Evolutionary conservation across 2,329 filamentous ascomycete genomes (phyloP).

Genomic region (Botryosphaeria agaves): DNA sequence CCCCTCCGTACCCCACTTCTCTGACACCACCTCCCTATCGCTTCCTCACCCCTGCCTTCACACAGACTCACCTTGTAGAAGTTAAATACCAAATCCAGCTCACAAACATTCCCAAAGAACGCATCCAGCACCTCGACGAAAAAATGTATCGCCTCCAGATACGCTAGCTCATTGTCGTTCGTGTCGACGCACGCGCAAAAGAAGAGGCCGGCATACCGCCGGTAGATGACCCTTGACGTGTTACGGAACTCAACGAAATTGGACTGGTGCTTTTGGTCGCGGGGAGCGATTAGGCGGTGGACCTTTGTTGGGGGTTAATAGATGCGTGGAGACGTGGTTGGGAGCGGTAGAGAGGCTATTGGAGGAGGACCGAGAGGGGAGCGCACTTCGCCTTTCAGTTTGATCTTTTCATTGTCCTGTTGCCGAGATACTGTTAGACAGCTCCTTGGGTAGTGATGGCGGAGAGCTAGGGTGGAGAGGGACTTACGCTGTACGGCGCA

Average conservation of each 20-base stretch:
- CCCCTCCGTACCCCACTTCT: background rate
- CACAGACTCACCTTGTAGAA: slow-evolving; percentile 43
- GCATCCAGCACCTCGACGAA: slow-evolving; percentile 97
- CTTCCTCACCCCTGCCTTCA: background rate
- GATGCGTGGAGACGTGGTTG: slow-evolving; percentile 1
- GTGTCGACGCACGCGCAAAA: slow-evolving; percentile 99
- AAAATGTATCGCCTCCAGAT: slow-evolving; percentile 95
- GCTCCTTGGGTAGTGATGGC: slow-evolving; percentile 1
- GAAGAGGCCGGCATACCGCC: slow-evolving; percentile 92
- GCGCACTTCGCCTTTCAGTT: slow-evolving; percentile 84
- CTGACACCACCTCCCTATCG: background rate
- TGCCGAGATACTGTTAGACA: background rate
- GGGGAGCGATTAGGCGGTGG: slow-evolving; percentile 90
- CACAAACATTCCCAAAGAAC: slow-evolving; percentile 98
- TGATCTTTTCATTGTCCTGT: slow-evolving; percentile 93
- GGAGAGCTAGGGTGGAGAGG: background rate
- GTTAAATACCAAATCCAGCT: slow-evolving; percentile 73
- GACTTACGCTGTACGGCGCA: slow-evolving; percentile 66
- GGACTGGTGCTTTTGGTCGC: slow-evolving; percentile 98
- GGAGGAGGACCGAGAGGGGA: slow-evolving; percentile 5
- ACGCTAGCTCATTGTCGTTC: slow-evolving; percentile 96
- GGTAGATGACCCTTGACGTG: slow-evolving; percentile 85
- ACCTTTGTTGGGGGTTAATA: slow-evolving; percentile 36
- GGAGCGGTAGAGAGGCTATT: background rate
- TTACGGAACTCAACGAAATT: slow-evolving; percentile 95